A percentile compares a stretch with the other conserved stretches of the same genome.
Evolutionary conservation across 345 rosid species (phyloP).

Genomic region (Salix exigua): DNA sequence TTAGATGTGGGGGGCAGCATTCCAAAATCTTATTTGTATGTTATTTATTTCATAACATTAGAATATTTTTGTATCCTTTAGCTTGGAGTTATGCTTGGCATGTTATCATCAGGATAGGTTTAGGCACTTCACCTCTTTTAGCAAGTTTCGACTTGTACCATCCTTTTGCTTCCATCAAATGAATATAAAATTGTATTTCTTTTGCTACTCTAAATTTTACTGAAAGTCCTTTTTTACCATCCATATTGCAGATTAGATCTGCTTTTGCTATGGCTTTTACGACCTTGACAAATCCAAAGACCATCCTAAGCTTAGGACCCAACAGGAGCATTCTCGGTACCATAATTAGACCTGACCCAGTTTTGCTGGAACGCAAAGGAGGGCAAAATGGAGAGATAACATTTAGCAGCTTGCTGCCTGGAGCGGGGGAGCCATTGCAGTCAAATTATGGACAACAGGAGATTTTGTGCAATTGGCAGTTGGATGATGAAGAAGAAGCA

Average conservation of each 20-base stretch:
- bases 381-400: slow-evolving; percentile 64
- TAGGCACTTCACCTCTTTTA: not conserved
- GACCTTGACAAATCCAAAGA: slow-evolving; percentile 66
- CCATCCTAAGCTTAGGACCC: slow-evolving; percentile 54
- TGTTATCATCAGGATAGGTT: not conserved
- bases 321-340: slow-evolving; percentile 86
- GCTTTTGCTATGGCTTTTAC: slow-evolving; percentile 83
- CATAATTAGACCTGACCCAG: slow-evolving; percentile 76
- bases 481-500: slow-evolving; percentile 58
- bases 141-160: not conserved
- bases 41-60: too few species aligned
- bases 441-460: slow-evolving; percentile 33
- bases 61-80: not conserved
- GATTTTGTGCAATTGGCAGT: slow-evolving; percentile 69
- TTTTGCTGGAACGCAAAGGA: slow-evolving; percentile 71
- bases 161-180: not conserved
- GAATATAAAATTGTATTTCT: not conserved
- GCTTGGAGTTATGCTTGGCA: not conserved
- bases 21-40: too few species aligned
- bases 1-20: too few species aligned
- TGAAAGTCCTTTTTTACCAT: not conserved
- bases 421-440: slow-evolving; percentile 77
- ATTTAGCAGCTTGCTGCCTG: slow-evolving; percentile 68
- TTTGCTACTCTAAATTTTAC: not conserved
- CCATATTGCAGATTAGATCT: slow-evolving; percentile 62